Evolutionary conservation across 2,329 filamentous ascomycete species (phyloP).

Genomic region (Claviceps capensis): DNA sequence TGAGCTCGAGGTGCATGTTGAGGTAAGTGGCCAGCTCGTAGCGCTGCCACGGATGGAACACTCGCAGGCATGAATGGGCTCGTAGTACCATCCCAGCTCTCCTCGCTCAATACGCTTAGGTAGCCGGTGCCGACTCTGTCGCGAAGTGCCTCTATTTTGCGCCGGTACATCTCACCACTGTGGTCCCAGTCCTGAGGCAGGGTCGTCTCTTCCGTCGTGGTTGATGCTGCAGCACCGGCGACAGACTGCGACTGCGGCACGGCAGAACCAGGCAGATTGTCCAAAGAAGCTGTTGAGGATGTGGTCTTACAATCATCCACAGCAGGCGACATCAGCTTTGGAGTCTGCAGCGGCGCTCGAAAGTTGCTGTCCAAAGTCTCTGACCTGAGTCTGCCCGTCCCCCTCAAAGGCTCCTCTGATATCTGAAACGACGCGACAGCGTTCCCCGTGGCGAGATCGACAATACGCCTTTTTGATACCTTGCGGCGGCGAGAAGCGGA

Average conservation of each 20-base stretch:
- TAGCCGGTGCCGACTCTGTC: slow-evolving; percentile 79
- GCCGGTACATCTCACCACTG: slow-evolving; percentile 66
- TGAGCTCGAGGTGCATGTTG: slow-evolving; percentile 24
- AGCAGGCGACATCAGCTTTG: slow-evolving; percentile 19
- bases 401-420: slow-evolving; percentile 13
- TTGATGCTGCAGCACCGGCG: neutral
- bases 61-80: slow-evolving; percentile 10
- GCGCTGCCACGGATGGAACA: slow-evolving; percentile 14
- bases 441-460: slow-evolving; percentile 47
- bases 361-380: slow-evolving; percentile 24
- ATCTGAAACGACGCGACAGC: slow-evolving; percentile 14
- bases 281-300: neutral
- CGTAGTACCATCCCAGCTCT: slow-evolving; percentile 42
- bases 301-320: slow-evolving; percentile 19
- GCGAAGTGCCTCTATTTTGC: slow-evolving; percentile 75
- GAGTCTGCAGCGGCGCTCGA: slow-evolving; percentile 29
- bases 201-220: slow-evolving; percentile 8
- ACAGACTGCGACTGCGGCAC: neutral
- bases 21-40: slow-evolving; percentile 18
- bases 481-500: slow-evolving; percentile 44
- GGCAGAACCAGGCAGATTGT: neutral
- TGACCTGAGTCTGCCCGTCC: slow-evolving; percentile 10
- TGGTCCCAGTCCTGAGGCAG: slow-evolving; percentile 47
- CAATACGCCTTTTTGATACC: slow-evolving; percentile 48
- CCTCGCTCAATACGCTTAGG: slow-evolving; percentile 73